phyloP scores from a whole-genome alignment of 2,329 filamentous ascomycete genomes.

The Exophiala sp. region DNA sequence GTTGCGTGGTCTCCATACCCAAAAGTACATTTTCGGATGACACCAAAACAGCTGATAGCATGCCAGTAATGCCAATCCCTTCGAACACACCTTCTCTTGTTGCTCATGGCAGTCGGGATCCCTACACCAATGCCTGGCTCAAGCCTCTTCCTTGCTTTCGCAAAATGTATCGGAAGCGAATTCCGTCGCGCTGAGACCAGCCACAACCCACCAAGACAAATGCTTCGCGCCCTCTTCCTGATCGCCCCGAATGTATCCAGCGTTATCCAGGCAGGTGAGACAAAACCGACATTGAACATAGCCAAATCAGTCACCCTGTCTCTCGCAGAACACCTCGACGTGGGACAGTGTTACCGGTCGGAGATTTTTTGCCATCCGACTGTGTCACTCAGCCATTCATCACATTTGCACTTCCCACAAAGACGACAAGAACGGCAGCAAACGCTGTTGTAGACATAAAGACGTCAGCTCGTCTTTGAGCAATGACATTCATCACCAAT shows the following conservation, averaged over 20 bases:
- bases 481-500: conserved; percentile 26
- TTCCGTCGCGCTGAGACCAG: background rate
- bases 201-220: background rate
- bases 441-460: conserved; percentile 27
- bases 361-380: conserved; percentile 17
- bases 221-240: background rate
- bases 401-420: conserved; percentile 23
- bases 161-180: background rate
- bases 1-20: no score
- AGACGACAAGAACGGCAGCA: conserved; percentile 26
- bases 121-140: background rate
- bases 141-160: background rate
- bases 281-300: background rate
- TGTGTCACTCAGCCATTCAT: conserved; percentile 15
- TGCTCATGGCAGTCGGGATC: background rate
- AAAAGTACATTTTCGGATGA: no score
- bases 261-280: background rate
- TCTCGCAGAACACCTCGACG: conserved; percentile 2
- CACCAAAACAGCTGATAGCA: background rate
- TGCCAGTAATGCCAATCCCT: background rate
- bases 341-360: conserved; percentile 15
- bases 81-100: background rate
- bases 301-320: background rate
- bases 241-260: background rate
- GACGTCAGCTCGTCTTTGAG: conserved; percentile 23